Conservation (phyloP, 2,329 filamentous ascomycete species). For the Fusarium neocosmosporiellum region DNA sequence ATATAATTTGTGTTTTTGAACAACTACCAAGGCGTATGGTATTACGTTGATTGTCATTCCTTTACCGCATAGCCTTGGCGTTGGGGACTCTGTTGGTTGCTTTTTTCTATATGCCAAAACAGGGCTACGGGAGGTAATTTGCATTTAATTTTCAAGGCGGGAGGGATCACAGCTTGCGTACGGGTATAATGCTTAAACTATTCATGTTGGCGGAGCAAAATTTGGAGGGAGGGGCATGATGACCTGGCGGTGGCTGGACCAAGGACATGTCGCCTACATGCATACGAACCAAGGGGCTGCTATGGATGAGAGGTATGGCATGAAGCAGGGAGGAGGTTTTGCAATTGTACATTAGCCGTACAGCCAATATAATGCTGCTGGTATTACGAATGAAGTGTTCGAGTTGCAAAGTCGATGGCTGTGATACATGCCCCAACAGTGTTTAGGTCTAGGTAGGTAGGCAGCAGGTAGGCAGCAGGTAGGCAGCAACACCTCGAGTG, state of each 20-base stretch:
- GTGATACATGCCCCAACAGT: no score
- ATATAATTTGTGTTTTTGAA: conserved; percentile 28
- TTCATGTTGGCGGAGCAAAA: conserved; percentile 30
- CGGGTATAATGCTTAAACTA: conserved; percentile 31
- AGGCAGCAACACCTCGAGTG: no score
- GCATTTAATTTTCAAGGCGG: conserved; percentile 31
- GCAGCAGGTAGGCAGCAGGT: no score
- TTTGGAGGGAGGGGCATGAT: conserved; percentile 9
- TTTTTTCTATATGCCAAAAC: conserved; percentile 22
- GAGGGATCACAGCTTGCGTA: conserved; percentile 20
- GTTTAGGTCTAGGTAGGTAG: no score
- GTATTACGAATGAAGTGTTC: conserved; percentile 9
- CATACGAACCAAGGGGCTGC: conserved; percentile 16
- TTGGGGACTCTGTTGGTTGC: conserved; percentile 25
- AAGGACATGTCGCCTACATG: conserved; percentile 10
- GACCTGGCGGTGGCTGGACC: conserved; percentile 20
- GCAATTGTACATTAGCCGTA: conserved; percentile 40
- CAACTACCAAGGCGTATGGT: conserved; percentile 25
- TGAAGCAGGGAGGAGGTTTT: conserved; percentile 3
- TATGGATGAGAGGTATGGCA: background rate
- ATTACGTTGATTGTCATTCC: conserved; percentile 34
- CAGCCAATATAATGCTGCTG: conserved; percentile 38
- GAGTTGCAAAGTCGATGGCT: background rate
- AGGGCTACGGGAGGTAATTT: conserved; percentile 28
- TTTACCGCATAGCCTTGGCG: conserved; percentile 45